Evolutionary conservation across 2,329 filamentous ascomycete genomes (phyloP).

Genomic region (Trichoderma gracile): DNA sequence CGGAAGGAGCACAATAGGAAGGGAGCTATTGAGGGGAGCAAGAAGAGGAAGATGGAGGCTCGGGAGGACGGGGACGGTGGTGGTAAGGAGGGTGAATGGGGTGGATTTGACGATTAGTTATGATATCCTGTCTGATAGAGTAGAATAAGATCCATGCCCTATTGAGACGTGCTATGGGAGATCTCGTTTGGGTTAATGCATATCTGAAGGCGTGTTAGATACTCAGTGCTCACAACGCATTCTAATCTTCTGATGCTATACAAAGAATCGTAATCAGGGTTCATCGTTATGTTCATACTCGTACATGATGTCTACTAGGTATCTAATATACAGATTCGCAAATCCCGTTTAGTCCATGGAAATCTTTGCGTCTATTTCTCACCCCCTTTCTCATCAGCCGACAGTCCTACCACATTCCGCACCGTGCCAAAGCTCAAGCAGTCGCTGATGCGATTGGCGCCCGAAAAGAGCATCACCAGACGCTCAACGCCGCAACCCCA

Average conservation of each 20-base stretch:
- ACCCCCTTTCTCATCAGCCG: conserved; percentile 37
- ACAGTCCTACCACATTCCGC: conserved; percentile 62
- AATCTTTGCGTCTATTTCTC: conserved; percentile 28
- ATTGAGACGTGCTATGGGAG: too few relatives aligned
- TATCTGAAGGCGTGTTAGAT: too few relatives aligned
- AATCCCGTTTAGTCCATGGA: neutral
- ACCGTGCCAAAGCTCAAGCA: conserved; percentile 87
- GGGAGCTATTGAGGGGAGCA: conserved; percentile 64
- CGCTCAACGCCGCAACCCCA: conserved; percentile 95
- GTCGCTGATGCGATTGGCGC: conserved; percentile 76
- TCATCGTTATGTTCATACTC: neutral
- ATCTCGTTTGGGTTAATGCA: too few relatives aligned
- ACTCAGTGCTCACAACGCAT: too few relatives aligned
- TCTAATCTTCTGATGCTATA: neutral
- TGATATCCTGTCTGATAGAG: conserved; percentile 2
- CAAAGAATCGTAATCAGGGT: neutral
- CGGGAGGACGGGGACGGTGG: conserved; percentile 29
- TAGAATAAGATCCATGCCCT: neutral
- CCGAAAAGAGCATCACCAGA: conserved; percentile 86
- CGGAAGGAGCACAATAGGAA: conserved; percentile 65
- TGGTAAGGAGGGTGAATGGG: conserved; percentile 45
- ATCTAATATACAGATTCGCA: neutral
- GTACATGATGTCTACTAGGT: neutral
- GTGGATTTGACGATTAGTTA: conserved; percentile 49
- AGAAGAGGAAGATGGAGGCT: conserved; percentile 50